Evolutionary conservation across 129 eudicot genomes (phyloP), one percentile per base, ranked within the genome.

Genomic region (Rutidosis leptorrhynchoides): DNA sequence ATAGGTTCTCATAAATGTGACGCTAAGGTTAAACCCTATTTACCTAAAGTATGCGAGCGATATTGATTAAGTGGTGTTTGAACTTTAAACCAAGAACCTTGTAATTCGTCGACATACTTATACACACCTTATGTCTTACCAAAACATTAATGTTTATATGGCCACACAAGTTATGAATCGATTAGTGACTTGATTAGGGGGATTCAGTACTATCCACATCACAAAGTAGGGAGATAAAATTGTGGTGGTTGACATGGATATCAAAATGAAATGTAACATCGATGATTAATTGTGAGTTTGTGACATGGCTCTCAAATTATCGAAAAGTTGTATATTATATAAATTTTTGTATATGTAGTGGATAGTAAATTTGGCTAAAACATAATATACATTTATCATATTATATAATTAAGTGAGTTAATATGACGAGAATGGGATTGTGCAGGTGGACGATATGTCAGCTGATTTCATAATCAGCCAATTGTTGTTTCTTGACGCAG

Each of bases 391-490:
- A 53, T n/a, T 32, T 64, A n/a, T 12, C 55, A 49, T 19, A 4
- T 40, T 12, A 10, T 3, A 19, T 35, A 3, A 49, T 6, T 5
- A 11, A 54, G 33, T 73, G 23, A 19, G 33, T 73, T n/a, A 19
- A 65, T 48, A 59, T 67, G 69, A 67, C 45, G 61, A 75, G 55
- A 59, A 32, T 75, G 69, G 35, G 32, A 33, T 60, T 49, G 68
- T 16, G 73, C 97, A 94, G 99, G 80, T 94, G 22, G 99, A 94
- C 60, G 95, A 89, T 60, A 57, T 62, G 56, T 78, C 93, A 30
- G 99, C 99, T 15, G 99, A 94, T 79, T 94, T 86, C 74, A 67
- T 89, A 37, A 94, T 94, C 70, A 86, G 86, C 77, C 96, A 94
- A 84, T 90, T 94, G 51, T 78, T 94, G 65, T 72, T 86, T 57